Evolutionary conservation across 2,329 filamentous ascomycete species (phyloP), one percentile per base, ranked within the genome.

Genomic region (Lachnellula subtilissima): DNA sequence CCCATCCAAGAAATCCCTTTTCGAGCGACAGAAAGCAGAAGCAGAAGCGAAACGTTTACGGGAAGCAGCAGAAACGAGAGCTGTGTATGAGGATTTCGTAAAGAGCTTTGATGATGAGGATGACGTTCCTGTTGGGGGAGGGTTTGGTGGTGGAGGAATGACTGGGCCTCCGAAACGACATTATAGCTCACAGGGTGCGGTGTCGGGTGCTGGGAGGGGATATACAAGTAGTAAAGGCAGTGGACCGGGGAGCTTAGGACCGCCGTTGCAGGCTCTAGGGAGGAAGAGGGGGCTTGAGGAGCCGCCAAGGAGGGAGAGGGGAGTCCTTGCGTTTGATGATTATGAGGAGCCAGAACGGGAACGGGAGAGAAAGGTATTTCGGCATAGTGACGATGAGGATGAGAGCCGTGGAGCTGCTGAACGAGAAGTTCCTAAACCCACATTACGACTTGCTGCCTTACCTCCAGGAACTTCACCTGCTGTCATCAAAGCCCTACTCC

Each of bases 21-120:
- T 95, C 70, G 92, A 96, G 74, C 86, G 87, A 65, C 89, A 95
- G 71, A 91, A 89, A 71, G 89, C 89, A 57, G 91, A 96, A 70
- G 89, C 89, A 55, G 91, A 96, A 76, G 91, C 90, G 23, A 96
- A 96, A 75, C 86, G 89, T 57, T 81, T 83, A 64, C 83, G 90
- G 63, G 92, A 96, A 72, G 88, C 87, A 67, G 90, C 87, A 63
- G 92, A 96, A 74, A 95, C 89, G 6, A 89, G 88, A 22, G 91
- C 90, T 23, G 90, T 91, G 0, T 89, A 92, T 71, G 85, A 91
- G 64, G 90, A 93, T 62, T 96, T 96, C 64, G 84, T 94, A 55
- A 93, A 93, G 72, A 91, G 81, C 54, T 89, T 89, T 65, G 85
- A 85, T 25, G 76, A 79, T 42, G 83, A 79, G 39, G 80, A 81